These are phyloP conservation scores for Collybia nuda DNA, from an alignment of 768 basidiomycete species.

Conservation along the genomic window DNA sequence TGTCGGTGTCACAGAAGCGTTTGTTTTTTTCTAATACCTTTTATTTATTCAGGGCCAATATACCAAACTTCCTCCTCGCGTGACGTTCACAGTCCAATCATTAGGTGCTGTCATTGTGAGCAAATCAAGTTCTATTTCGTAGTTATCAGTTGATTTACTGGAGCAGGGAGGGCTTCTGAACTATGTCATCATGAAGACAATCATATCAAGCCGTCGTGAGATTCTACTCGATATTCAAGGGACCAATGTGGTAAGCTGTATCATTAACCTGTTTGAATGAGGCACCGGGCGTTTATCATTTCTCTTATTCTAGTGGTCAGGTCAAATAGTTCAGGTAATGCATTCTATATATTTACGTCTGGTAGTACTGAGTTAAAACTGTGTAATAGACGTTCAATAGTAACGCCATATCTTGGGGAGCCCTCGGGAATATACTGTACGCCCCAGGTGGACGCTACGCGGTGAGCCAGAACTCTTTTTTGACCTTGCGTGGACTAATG, in stretches of 20 bases:
- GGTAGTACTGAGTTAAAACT: neutral
- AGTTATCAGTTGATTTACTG: neutral
- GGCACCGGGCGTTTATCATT: neutral
- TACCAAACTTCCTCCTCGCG: constrained; percentile 63
- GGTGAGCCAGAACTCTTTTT: constrained; percentile 22
- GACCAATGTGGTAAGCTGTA: constrained; percentile 48
- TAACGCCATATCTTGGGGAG: constrained; percentile 59
- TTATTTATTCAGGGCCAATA: constrained; percentile 29
- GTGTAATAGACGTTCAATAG: constrained; percentile 34
- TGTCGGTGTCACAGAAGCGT: too few relatives aligned
- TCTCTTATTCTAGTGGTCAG: constrained; percentile 38
- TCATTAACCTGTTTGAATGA: constrained; percentile 4
- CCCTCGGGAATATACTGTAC: constrained; percentile 47
- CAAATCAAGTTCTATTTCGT: neutral
- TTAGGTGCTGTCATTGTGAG: constrained; percentile 55
- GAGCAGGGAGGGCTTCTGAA: constrained; percentile 34
- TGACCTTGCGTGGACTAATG: too few relatives aligned
- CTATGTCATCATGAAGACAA: constrained; percentile 57
- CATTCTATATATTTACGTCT: neutral
- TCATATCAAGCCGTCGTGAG: constrained; percentile 47
- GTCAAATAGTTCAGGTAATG: constrained; percentile 35
- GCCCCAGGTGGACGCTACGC: constrained; percentile 46
- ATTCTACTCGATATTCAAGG: constrained; percentile 52
- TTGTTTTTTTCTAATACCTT: too few relatives aligned
- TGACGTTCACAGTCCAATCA: constrained; percentile 59